phyloP scores from a whole-genome alignment of 768 basidiomycete species.

The Suillus tomentosus region DNA sequence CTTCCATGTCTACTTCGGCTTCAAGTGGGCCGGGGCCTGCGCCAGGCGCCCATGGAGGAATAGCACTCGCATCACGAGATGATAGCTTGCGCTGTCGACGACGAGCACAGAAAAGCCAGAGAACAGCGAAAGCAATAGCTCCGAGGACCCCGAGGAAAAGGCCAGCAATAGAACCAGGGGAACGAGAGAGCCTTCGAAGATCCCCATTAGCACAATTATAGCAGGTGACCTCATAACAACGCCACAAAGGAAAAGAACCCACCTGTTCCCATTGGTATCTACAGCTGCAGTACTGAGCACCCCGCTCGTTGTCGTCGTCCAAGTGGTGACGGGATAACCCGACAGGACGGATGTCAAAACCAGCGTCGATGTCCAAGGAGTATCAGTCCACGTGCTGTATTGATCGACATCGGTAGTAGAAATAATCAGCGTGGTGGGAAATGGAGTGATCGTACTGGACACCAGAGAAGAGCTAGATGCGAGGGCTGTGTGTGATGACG shows the following conservation, averaged over 20 bases:
- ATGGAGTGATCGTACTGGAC: neutral
- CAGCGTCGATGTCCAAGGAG: slow-evolving; percentile 21
- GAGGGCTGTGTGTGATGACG: neutral
- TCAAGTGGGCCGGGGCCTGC: slow-evolving; percentile 20
- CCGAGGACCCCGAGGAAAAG: slow-evolving; percentile 30
- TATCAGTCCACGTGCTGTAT: slow-evolving; percentile 3
- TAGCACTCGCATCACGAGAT: slow-evolving; percentile 20
- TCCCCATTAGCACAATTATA: slow-evolving; percentile 12
- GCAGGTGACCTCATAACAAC: slow-evolving; percentile 9
- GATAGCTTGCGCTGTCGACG: slow-evolving; percentile 31
- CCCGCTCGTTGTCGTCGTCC: slow-evolving; percentile 22
- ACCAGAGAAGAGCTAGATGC: neutral
- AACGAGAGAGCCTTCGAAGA: slow-evolving; percentile 15
- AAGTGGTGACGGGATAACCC: slow-evolving; percentile 20
- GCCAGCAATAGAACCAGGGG: slow-evolving; percentile 27
- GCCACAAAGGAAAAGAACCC: slow-evolving; percentile 12
- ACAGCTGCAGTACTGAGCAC: slow-evolving; percentile 27
- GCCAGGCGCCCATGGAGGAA: slow-evolving; percentile 14
- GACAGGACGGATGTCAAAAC: slow-evolving; percentile 21
- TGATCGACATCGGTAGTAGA: slow-evolving; percentile 19
- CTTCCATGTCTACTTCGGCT: slow-evolving; percentile 28
- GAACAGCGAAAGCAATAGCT: slow-evolving; percentile 25
- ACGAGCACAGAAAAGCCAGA: slow-evolving; percentile 37
- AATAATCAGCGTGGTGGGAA: slow-evolving; percentile 19
- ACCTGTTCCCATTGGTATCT: slow-evolving; percentile 17